phyloP scores from a whole-genome alignment of 1,284 basidiomycete genomes.

The Leccinum subfulvum region DNA sequence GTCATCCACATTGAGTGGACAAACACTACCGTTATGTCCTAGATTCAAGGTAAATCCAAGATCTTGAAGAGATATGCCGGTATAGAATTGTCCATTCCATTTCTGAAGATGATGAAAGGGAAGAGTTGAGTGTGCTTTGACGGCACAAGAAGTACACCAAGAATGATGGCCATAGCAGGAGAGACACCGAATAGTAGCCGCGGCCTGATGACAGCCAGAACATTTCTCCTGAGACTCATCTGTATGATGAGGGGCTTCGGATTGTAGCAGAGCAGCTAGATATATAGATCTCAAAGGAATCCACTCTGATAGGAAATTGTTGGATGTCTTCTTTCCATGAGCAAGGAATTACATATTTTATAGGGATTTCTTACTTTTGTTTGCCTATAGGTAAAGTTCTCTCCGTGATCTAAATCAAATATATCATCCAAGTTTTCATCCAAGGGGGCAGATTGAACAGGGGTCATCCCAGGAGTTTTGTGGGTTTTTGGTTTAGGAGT shows the following conservation, averaged over 20 bases:
- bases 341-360: background rate
- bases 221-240: background rate
- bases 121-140: conserved; percentile 1
- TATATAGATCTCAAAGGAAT: conserved; percentile 1
- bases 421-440: background rate
- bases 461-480: background rate
- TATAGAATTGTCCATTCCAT: conserved; percentile 13
- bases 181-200: background rate
- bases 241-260: background rate
- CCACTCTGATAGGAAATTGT: conserved; percentile 1
- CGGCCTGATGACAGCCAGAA: background rate
- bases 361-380: background rate
- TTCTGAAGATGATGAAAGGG: conserved; percentile 7
- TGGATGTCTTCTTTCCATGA: background rate
- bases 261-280: background rate
- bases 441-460: background rate
- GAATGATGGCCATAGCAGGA: conserved; percentile 5
- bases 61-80: background rate
- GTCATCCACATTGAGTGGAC: background rate
- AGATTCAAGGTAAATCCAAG: conserved; percentile 7
- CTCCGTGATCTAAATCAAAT: background rate
- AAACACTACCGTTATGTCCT: conserved; percentile 3
- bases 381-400: background rate
- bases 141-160: conserved; percentile 4
- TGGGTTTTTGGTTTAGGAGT: background rate